A percentile compares a stretch with the other conserved stretches of the same genome.
Evolutionary conservation across 768 basidiomycete genomes (phyloP).

Genomic region (Kwoniella sp.): DNA sequence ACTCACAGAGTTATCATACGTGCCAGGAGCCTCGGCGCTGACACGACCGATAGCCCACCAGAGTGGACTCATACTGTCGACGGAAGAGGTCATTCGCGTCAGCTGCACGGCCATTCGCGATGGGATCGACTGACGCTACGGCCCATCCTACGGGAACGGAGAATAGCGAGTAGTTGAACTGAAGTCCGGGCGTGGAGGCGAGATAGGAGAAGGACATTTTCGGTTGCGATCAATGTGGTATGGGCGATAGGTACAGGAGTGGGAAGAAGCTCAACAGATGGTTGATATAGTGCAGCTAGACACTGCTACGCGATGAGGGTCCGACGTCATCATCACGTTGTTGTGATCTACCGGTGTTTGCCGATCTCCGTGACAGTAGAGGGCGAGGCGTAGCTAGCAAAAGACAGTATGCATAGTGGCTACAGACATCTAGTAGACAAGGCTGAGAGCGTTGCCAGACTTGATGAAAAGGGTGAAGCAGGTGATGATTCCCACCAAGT

Average conservation of each 20-base stretch:
- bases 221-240: too few relatives aligned
- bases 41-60: conserved; percentile 27
- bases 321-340: too few relatives aligned
- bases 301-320: too few relatives aligned
- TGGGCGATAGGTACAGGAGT: too few relatives aligned
- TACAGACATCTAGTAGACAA: too few relatives aligned
- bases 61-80: conserved; percentile 20
- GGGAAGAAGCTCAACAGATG: too few relatives aligned
- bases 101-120: not conserved
- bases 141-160: conserved; percentile 38
- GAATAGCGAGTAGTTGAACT: conserved; percentile 35
- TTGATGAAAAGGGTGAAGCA: conserved; percentile 39
- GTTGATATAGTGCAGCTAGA: too few relatives aligned
- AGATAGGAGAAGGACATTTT: conserved; percentile 17
- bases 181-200: conserved; percentile 22
- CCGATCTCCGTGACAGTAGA: too few relatives aligned
- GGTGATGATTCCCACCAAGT: conserved; percentile 24
- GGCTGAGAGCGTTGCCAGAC: conserved; percentile 37
- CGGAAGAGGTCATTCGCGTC: not conserved
- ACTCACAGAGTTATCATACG: conserved; percentile 2
- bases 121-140: conserved; percentile 16
- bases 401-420: too few relatives aligned
- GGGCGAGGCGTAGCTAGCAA: too few relatives aligned
- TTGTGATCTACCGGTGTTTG: too few relatives aligned
- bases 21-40: conserved; percentile 2